These are phyloP conservation scores for Capsicum pubescens DNA, from an alignment of 257 asterid genomes.

Conservation along the genomic window DNA sequence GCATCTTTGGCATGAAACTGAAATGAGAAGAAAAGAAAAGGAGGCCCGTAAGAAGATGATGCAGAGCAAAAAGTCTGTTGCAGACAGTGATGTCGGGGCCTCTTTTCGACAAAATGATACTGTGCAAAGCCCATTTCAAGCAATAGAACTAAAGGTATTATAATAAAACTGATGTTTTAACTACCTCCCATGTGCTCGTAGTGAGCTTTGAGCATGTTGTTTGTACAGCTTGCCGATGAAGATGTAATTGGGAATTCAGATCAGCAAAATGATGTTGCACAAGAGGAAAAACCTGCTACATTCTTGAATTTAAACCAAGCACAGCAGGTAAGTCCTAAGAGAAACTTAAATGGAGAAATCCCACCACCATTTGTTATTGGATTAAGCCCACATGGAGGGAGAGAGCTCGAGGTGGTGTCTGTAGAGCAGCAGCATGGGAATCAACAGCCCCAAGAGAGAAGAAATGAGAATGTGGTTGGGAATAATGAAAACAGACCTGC, in stretches of 20 bases:
- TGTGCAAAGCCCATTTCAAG: background rate
- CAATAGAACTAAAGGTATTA: too few relatives aligned
- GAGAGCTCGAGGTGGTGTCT: slow-evolving; percentile 27
- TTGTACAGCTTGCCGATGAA: too few relatives aligned
- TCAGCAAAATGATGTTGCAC: too few relatives aligned
- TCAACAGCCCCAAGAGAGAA: background rate
- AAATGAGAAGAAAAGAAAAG: background rate
- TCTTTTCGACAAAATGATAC: background rate
- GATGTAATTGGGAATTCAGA: too few relatives aligned
- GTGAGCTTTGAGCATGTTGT: too few relatives aligned
- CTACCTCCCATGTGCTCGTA: too few relatives aligned
- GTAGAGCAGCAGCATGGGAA: slow-evolving; percentile 23
- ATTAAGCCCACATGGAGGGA: slow-evolving; percentile 4
- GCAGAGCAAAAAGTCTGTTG: background rate
- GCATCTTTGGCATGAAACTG: background rate
- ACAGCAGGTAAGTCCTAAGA: slow-evolving; percentile 43
- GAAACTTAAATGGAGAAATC: slow-evolving; percentile 27
- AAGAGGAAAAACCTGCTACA: slow-evolving; percentile 37
- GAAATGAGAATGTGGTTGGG: slow-evolving; percentile 32
- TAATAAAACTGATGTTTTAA: too few relatives aligned
- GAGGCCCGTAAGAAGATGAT: background rate
- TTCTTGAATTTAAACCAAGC: slow-evolving; percentile 34
- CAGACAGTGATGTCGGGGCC: background rate
- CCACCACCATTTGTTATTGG: slow-evolving; percentile 13
- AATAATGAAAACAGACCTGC: slow-evolving; percentile 39